Percentiles rank a stretch among this genome's conserved stretches.
These are phyloP conservation scores for Claviceps purpurea DNA, from an alignment of 2,329 filamentous ascomycete genomes.

Conservation along the genomic window DNA sequence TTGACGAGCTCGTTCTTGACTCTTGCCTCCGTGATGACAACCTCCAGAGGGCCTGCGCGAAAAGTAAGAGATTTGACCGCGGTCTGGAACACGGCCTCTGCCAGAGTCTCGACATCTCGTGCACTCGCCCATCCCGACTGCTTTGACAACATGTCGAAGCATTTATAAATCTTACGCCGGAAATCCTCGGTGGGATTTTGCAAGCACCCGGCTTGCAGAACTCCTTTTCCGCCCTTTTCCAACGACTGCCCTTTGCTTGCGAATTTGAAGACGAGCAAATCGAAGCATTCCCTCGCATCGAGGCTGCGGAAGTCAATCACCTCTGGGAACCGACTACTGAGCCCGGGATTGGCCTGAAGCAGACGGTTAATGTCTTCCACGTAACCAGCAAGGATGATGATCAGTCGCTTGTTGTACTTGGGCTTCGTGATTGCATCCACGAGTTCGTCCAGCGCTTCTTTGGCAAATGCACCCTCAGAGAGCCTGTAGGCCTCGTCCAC, in stretches of 20 bases:
- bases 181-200: constrained; percentile 9
- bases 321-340: constrained; percentile 53
- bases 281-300: constrained; percentile 25
- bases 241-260: constrained; percentile 13
- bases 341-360: constrained; percentile 45
- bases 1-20: not conserved
- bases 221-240: constrained; percentile 5
- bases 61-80: constrained; percentile 5
- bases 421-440: constrained; percentile 40
- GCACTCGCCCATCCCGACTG: constrained; percentile 45
- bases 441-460: constrained; percentile 41
- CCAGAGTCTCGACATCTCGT: constrained; percentile 44
- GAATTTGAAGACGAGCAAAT: constrained; percentile 25
- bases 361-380: constrained; percentile 51
- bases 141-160: constrained; percentile 25
- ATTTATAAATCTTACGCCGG: constrained; percentile 4
- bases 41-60: not conserved
- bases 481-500: constrained; percentile 63
- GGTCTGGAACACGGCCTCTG: constrained; percentile 32
- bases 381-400: constrained; percentile 59
- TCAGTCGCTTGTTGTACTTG: constrained; percentile 42
- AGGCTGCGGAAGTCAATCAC: constrained; percentile 41
- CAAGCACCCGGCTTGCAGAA: constrained; percentile 14
- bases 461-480: constrained; percentile 39
- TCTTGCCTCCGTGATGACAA: not conserved